These are phyloP conservation scores for Cylindrodendrum hubeiense DNA, from an alignment of 2,329 filamentous ascomycete species.

Conservation along the genomic window DNA sequence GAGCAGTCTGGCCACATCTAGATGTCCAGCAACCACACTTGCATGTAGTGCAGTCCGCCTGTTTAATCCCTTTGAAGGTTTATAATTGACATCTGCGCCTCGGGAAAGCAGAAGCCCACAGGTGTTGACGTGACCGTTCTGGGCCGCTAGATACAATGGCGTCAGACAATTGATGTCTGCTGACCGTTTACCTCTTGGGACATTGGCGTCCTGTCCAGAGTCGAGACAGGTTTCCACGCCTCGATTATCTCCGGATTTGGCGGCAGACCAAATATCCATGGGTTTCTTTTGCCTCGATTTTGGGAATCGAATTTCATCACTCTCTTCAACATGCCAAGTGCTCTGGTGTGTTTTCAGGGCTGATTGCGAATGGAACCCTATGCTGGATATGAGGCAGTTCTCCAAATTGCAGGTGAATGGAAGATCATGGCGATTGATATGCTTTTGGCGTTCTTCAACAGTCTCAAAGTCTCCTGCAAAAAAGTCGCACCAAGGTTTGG, in stretches of 20 bases:
- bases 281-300: neutral
- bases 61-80: too few species aligned
- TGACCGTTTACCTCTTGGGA: too few species aligned
- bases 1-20: too few species aligned
- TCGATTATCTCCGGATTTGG: neutral
- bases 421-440: slow-evolving; percentile 18
- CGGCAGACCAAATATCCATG: neutral
- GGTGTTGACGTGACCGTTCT: too few species aligned
- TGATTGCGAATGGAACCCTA: slow-evolving; percentile 13
- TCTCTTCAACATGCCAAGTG: neutral
- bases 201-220: too few species aligned
- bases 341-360: slow-evolving; percentile 5
- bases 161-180: too few species aligned
- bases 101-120: too few species aligned
- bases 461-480: slow-evolving; percentile 15
- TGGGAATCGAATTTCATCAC: neutral
- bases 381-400: neutral
- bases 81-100: too few species aligned
- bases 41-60: too few species aligned
- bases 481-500: slow-evolving; percentile 29
- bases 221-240: neutral
- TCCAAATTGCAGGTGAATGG: slow-evolving; percentile 12
- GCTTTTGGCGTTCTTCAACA: neutral
- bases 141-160: too few species aligned
- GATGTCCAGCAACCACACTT: too few species aligned